Base-by-base conservation (phyloP, 176 grass and related monocot genomes). In the Coix lacrymajobi region DNA sequence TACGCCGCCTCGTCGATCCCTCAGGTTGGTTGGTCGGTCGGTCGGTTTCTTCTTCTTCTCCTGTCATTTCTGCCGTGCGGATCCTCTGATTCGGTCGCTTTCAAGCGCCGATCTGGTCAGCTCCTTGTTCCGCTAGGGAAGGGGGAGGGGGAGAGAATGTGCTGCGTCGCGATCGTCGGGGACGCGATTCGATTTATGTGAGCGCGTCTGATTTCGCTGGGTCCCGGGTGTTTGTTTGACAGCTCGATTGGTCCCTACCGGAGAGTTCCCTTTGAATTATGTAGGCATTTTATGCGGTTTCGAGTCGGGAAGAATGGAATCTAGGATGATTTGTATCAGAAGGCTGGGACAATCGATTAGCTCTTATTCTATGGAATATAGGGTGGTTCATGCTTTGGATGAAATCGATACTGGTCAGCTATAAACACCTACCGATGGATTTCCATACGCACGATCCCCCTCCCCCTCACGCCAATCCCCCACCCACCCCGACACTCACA, bases 11-110 rank as follows among this genome's bases (percentile, higher is more conserved):
- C 31, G 19, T 14, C 63, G 34, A 66, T 39, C 81, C 22, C 9
- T 25, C 78, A 69, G 88, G 83, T 15, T 3, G 88, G 88, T 85
- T 82, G 25, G 88, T 86, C 66, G 28, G 78, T 58, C n/a, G 7
- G 36, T 7, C 9, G 1, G 17, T 66, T 38, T 36, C 0, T 4
- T 28, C 45, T 44, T 40, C 4, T 15, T 1, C 34, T 56, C 36
- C 33, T 19, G 11, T 4, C 78, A 28, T 39, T 60, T 71, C 71
- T 40, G 4, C 48, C 16, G 24, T 5, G 17, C 10, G 19, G 61
- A 8, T 28, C 4, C 22, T 26, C 32, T 84, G 80, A 44, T 79
- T 66, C 43, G 45, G 34, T 9, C 28, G 67, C n/a, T 79, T 14
- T 28, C 43, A 20, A 52, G 29, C 44, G 31, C 19, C 6, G 66